Base-by-base conservation (phyloP, 148 eudicot species). In the Camellia sinensis region DNA sequence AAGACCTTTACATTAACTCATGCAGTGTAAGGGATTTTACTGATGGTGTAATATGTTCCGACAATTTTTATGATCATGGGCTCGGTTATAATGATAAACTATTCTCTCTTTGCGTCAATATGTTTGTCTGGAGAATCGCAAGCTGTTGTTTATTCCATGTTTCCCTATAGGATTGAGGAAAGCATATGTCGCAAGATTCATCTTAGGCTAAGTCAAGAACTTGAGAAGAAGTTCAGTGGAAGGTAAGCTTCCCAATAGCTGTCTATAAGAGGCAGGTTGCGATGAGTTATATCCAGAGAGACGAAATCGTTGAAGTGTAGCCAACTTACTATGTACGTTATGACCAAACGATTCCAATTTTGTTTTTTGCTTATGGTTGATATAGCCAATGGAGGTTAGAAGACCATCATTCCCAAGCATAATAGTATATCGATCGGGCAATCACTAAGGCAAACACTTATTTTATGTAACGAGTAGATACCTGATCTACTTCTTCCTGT, bases 151-250 rank as follows among this genome's bases (percentile, higher is more conserved):
- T 45, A 86, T 93, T 81, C n/a, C 92, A 91, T 80, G 95, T n/a
- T 91, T 4, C 98, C 98, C 37, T 92, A 86, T 83, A 89, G n/a
- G 98, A 85, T 64, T 92, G 83, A 94, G 94, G 84, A 94, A 92
- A 59, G 84, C 91, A n/a, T n/a, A 74, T 94, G 88, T 85, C 98
- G 97, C 80, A 94, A 94, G 86, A 88, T 94, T 75, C 97, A 94
- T 53, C 81, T 80, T n/a, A 83, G 84, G 85, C 88, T 94, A n/a
- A 74, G 93, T 91, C 19, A 88, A 53, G 98, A 94, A 80, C 98
- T 94, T 22, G 98, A 94, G 83, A 94, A 94, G 87, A 92, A 94
- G 89, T 94, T 94, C 89, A 94, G 98, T 75, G 98, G 71, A 93
- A 91, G 97, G 97, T 93, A 84, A n/a, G 52, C 19, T 76, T 62